Percentiles rank a stretch among this genome's conserved stretches.
phyloP scores from a whole-genome alignment of 257 asterid genomes.

The Plantago elongata region DNA sequence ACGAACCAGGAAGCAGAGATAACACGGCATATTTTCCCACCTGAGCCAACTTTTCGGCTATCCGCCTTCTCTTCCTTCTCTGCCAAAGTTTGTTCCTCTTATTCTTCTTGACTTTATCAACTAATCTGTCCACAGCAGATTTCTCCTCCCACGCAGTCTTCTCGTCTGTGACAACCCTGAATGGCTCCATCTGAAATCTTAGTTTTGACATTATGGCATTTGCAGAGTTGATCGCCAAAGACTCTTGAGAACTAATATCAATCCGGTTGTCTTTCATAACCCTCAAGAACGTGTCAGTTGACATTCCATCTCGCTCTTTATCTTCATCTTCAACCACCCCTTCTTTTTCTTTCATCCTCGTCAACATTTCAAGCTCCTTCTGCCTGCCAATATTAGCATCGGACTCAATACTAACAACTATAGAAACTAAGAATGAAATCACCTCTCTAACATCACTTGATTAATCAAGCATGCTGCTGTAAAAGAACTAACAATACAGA shows the following conservation, averaged over 20 bases:
- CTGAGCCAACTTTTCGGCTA: constrained; percentile 62
- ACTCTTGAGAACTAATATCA: constrained; percentile 44
- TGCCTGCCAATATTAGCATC: constrained; percentile 36
- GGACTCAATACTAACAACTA: constrained; percentile 16
- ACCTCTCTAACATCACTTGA: not conserved
- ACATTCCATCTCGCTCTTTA: constrained; percentile 22
- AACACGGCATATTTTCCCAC: constrained; percentile 27
- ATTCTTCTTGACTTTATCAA: constrained; percentile 61
- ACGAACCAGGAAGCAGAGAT: not conserved
- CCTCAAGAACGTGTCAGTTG: constrained; percentile 32
- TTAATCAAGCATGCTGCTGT: no score
- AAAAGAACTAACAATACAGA: no score
- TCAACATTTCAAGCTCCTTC: constrained; percentile 51
- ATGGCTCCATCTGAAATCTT: constrained; percentile 78
- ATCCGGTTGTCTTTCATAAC: constrained; percentile 39
- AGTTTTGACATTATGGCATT: constrained; percentile 60
- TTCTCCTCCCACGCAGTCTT: constrained; percentile 86
- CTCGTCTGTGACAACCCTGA: constrained; percentile 63
- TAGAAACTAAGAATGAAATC: not conserved
- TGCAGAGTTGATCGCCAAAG: constrained; percentile 48
- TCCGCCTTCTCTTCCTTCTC: constrained; percentile 60
- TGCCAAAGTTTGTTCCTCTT: constrained; percentile 88
- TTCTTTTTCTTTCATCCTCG: constrained; percentile 35
- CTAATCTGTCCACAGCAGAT: constrained; percentile 55
- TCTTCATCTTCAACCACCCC: constrained; percentile 31